A percentile compares a stretch with the other conserved stretches of the same genome.
phyloP scores from a whole-genome alignment of 768 basidiomycete species.

The Boletellus ananiceps region DNA sequence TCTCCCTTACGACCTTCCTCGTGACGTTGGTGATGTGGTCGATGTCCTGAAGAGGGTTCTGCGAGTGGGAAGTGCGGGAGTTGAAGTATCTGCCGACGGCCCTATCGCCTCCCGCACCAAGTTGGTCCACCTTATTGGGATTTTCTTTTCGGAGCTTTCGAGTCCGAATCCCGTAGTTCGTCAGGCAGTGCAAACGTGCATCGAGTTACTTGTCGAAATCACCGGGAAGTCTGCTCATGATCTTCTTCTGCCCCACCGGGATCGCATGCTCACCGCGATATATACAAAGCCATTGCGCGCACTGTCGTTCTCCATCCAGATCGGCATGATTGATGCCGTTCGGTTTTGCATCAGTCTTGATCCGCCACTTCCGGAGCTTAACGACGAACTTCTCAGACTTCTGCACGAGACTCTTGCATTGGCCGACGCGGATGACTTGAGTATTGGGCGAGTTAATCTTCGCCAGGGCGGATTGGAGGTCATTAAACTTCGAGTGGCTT shows the following conservation, averaged over 20 bases:
- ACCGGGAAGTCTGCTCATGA: conserved; percentile 69
- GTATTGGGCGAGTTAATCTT: conserved; percentile 67
- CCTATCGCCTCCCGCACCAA: conserved; percentile 45
- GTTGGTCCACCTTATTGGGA: conserved; percentile 66
- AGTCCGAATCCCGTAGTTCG: conserved; percentile 84
- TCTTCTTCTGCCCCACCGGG: conserved; percentile 79
- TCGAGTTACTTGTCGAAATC: conserved; percentile 71
- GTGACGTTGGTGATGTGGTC: conserved; percentile 72
- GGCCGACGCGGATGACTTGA: conserved; percentile 92
- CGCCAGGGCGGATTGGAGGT: conserved; percentile 80
- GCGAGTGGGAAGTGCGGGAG: conserved; percentile 50
- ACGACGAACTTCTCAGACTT: conserved; percentile 87
- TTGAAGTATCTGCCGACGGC: conserved; percentile 44
- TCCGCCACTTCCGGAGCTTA: conserved; percentile 86
- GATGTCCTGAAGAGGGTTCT: conserved; percentile 70
- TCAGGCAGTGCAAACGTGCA: conserved; percentile 75
- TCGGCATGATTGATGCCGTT: conserved; percentile 96
- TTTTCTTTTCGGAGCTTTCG: conserved; percentile 85
- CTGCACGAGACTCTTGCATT: conserved; percentile 91
- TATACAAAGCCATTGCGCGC: conserved; percentile 97
- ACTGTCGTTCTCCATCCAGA: conserved; percentile 90
- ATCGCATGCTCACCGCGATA: conserved; percentile 82
- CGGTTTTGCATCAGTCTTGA: conserved; percentile 88
- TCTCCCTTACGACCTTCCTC: conserved; percentile 84
- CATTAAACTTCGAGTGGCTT: conserved; percentile 86